Evolutionary conservation across 345 rosid genomes (phyloP), one percentile per base, ranked within the genome.

Genomic region (Boechera divaricarpa): DNA sequence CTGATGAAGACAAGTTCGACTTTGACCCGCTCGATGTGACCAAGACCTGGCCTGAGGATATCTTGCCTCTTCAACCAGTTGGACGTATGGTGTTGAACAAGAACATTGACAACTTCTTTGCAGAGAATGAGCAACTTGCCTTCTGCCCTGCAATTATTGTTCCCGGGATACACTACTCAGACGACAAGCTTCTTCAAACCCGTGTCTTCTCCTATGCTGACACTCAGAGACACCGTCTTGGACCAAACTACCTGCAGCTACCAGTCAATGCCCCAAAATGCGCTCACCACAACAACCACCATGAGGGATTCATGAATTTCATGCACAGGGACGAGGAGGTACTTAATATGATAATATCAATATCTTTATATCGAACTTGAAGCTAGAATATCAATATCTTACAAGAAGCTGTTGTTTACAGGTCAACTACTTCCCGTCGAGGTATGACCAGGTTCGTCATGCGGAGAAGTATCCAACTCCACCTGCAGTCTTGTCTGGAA

Each of bases 181-280:
- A 92, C 54, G 99, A 95, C 77, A 95, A 94, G 84, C 64, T 91
- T 52, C 97, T 95, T 67, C 99, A 95, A 84, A 86, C 92, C 74
- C 87, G 99, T 18, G 77, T 93, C 75, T 95, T 95, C 73, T 87
- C 99, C 8, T 95, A 95, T 54, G 45, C 93, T 1, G 99, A 95
- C 82, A 93, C 99, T 4, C 99, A 95, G 84, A 88, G 99, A 80
- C 96, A 95, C 81, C 93, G 99, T 28, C 98, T 95, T 64, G 99
- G 99, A 75, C 99, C 99, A 9, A 95, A 95, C 88, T 95, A 95
- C 79, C 89, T 95, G 67, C 99, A 87, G 82, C 86, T 95, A 42
- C 99, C 99, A 62, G 96, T 76, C 28, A 95, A 95, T 84, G 94
- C 99, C 33, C 98, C 99, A 77, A 93, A 95, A 82, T 93, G 96